phyloP scores from a whole-genome alignment of 1,284 basidiomycete genomes.

The Boletus semigastroideus region DNA sequence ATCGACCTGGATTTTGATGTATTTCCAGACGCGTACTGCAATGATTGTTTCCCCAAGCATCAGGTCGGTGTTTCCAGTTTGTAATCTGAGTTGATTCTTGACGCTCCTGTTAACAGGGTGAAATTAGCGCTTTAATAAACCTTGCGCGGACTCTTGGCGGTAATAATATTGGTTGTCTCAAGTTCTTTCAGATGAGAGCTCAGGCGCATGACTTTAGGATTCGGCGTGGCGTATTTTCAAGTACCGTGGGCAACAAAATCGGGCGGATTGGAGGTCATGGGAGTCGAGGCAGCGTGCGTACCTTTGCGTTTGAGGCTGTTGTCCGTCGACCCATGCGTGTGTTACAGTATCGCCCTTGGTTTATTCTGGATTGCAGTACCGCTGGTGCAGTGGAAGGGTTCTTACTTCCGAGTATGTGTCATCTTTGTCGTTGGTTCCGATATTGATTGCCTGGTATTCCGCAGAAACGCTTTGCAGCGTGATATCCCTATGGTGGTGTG shows the following conservation, averaged over 20 bases:
- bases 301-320: neutral
- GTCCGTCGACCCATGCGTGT: neutral
- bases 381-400: constrained; percentile 43
- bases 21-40: constrained; percentile 49
- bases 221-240: constrained; percentile 57
- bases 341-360: constrained; percentile 40
- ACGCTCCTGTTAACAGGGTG: constrained; percentile 36
- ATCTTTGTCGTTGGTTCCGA: neutral
- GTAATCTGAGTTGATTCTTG: neutral
- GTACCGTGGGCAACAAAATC: constrained; percentile 51
- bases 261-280: constrained; percentile 48
- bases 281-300: constrained; percentile 48
- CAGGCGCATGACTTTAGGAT: constrained; percentile 28
- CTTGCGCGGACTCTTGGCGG: constrained; percentile 49
- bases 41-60: constrained; percentile 44
- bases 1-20: neutral
- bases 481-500: neutral
- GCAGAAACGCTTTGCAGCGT: constrained; percentile 23
- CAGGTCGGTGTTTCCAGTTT: constrained; percentile 22
- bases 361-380: constrained; percentile 51
- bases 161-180: constrained; percentile 1
- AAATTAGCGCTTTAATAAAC: constrained; percentile 54
- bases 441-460: neutral
- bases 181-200: neutral
- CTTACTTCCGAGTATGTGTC: constrained; percentile 41